Conservation (phyloP, 495 filamentous ascomycete species). For the Mytilinidion resinicola region DNA sequence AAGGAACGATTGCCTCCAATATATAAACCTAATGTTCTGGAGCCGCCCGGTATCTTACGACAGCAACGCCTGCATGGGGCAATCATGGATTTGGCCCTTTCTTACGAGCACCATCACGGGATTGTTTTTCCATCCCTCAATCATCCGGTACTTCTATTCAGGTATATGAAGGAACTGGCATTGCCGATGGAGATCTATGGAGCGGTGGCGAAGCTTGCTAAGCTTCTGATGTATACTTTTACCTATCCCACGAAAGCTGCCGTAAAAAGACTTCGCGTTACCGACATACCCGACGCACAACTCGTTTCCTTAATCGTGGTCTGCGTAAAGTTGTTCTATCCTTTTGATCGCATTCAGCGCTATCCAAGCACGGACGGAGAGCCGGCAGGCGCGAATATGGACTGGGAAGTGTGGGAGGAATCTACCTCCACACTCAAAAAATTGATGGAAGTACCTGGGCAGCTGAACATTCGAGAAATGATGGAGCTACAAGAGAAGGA, state of each 20-base stretch:
- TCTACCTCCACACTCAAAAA: conserved; percentile 1
- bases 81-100: conserved; percentile 53
- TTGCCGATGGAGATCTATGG: conserved; percentile 72
- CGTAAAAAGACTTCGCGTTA: conserved; percentile 24
- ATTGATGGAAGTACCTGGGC: neutral
- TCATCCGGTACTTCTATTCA: conserved; percentile 55
- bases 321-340: conserved; percentile 69
- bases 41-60: conserved; percentile 38
- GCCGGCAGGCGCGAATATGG: conserved; percentile 53
- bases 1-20: conserved; percentile 26
- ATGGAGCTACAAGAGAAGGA: conserved; percentile 56
- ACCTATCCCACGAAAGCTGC: conserved; percentile 41
- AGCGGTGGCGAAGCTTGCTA: conserved; percentile 51
- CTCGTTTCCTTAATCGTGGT: conserved; percentile 68
- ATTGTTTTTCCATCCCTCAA: conserved; percentile 71
- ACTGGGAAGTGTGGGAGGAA: conserved; percentile 67
- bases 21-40: conserved; percentile 24
- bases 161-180: conserved; percentile 64
- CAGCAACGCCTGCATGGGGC: conserved; percentile 57
- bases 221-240: conserved; percentile 51
- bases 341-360: conserved; percentile 58
- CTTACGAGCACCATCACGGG: conserved; percentile 60
- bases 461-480: conserved; percentile 18
- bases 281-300: conserved; percentile 60
- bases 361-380: conserved; percentile 52